phyloP scores from a whole-genome alignment of 176 grass and related monocot species.

The Cenchrus purpureus region DNA sequence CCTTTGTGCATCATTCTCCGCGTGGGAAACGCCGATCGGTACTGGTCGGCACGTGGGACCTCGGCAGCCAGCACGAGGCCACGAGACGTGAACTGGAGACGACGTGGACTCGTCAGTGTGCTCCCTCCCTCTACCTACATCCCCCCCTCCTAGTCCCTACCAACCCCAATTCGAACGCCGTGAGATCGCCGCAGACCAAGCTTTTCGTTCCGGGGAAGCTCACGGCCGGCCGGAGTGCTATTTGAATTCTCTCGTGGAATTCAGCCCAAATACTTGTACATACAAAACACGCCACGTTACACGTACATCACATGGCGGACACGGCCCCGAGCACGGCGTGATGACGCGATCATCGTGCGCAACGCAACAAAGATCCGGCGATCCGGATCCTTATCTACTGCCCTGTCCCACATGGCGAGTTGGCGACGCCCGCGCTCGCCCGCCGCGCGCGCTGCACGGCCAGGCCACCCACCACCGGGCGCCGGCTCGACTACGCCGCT shows the following conservation, averaged over 20 bases:
- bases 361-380: background rate
- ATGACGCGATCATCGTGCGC: too few relatives aligned
- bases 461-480: background rate
- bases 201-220: background rate
- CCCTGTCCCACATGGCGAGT: background rate
- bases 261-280: too few relatives aligned
- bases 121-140: too few relatives aligned
- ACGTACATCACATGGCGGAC: too few relatives aligned
- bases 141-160: background rate
- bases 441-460: background rate
- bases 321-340: too few relatives aligned
- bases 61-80: background rate
- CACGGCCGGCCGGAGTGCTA: background rate
- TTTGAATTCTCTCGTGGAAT: background rate
- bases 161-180: constrained; percentile 27
- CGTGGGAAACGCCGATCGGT: constrained; percentile 7
- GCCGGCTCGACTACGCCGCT: constrained; percentile 35
- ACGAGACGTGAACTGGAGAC: background rate
- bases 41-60: constrained; percentile 2
- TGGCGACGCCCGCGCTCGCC: background rate
- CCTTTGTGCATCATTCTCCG: background rate
- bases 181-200: constrained; percentile 2
- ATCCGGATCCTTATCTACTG: background rate
- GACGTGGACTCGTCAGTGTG: background rate
- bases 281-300: too few relatives aligned